Evolutionary conservation across 1,284 basidiomycete species (phyloP).

Genomic region (Puccinia polysora): DNA sequence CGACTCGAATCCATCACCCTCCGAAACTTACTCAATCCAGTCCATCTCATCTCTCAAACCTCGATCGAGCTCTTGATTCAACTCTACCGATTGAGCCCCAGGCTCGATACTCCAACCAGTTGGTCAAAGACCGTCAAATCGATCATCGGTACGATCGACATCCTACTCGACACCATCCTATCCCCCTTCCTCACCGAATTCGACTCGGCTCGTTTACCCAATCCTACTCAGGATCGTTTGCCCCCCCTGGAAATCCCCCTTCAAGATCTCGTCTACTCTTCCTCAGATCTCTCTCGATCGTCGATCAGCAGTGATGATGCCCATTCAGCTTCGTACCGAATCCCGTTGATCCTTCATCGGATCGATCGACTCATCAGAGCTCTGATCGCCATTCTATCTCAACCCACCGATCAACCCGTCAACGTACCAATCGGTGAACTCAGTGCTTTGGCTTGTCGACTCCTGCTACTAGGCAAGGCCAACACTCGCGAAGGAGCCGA

Average conservation of each 20-base stretch:
- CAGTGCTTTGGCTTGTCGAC: not conserved
- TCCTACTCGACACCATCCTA: slow-evolving; percentile 10
- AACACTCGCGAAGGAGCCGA: slow-evolving; percentile 12
- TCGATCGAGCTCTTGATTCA: not conserved
- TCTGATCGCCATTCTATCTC: slow-evolving; percentile 13
- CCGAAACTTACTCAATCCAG: not conserved
- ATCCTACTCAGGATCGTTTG: not conserved
- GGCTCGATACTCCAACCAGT: not conserved
- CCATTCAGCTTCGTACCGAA: not conserved
- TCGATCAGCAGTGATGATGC: not conserved
- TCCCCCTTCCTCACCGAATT: slow-evolving; percentile 13
- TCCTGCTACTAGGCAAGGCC: slow-evolving; percentile 10
- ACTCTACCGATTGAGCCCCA: slow-evolving; percentile 19
- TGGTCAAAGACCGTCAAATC: slow-evolving; percentile 28
- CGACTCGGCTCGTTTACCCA: not conserved
- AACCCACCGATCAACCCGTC: slow-evolving; percentile 10
- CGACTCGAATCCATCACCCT: slow-evolving; percentile 10
- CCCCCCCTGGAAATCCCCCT: slow-evolving; percentile 12
- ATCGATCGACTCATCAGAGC: not conserved
- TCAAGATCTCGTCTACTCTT: slow-evolving; percentile 18
- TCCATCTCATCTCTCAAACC: not conserved
- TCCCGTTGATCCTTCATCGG: not conserved
- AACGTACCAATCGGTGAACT: slow-evolving; percentile 28
- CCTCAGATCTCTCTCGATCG: not conserved
- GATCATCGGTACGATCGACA: slow-evolving; percentile 27